Evolutionary conservation across 139 green algal species (phyloP), one percentile per base, ranked within the genome.

Genomic region (Astrephomene gubernaculifera): DNA sequence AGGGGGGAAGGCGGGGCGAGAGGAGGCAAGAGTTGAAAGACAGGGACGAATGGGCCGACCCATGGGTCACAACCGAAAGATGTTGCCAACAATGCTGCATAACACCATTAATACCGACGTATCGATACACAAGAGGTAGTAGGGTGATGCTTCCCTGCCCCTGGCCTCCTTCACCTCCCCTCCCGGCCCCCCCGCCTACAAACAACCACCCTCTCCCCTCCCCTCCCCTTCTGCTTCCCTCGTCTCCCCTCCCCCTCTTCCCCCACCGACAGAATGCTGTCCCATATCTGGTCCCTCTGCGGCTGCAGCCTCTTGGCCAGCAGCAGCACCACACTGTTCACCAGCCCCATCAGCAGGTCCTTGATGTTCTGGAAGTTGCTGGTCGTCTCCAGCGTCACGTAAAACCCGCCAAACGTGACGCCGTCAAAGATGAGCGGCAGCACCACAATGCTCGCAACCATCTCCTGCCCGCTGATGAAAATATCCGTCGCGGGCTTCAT

Each of bases 361-460:
- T 93, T 92, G 80, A 94, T 92, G 87, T 93, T 93, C 68, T 92
- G 88, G 78, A 94, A 94, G 81, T 94, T 92, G 83, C 70, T 87
- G 31, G 89, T 92, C 33, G 87, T 92, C 75, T 94, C 88, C 39
- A 92, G 88, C n/a, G 87, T 92, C 41, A 89, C 89, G 75, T 94
- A 94, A n/a, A 94, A 88, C 22, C 89, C 91, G 38, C 91, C 91
- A 71, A 94, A 90, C 1, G 90, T 90, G n/a, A 87, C 57, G 35
- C 86, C 86, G 25, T 90, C 85, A 57, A 91, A 91, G 43, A 90
- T 91, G 22, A 94, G 86, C 21, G 91, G 91, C 81, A 94, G 86
- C 86, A 94, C 91, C 54, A 94, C 91, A 24, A 94, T 93, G 71
- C 81, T 90, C 1, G 89, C 88, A 35, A 94, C 91, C 89, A 93